phyloP scores from a whole-genome alignment of 1,139 yeast genomes.

The Blastobotrys buckinghamii region DNA sequence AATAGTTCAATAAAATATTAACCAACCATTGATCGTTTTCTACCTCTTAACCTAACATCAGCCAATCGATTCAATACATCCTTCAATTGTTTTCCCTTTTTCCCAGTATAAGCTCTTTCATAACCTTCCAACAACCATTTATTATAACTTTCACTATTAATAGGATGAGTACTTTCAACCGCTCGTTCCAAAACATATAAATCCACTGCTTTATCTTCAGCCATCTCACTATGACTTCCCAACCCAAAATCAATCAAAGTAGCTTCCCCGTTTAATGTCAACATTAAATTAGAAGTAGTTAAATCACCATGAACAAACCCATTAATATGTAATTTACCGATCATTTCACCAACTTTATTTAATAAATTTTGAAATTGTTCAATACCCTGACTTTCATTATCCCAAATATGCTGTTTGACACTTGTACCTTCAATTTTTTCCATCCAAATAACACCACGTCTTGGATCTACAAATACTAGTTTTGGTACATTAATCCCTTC shows the following conservation, averaged over 20 bases:
- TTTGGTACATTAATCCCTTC: constrained; percentile 56
- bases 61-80: constrained; percentile 64
- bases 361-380: constrained; percentile 25
- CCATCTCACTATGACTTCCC: constrained; percentile 64
- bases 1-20: constrained; percentile 31
- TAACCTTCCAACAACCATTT: constrained; percentile 75
- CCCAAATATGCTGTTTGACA: constrained; percentile 37
- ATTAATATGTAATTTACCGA: constrained; percentile 66
- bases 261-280: constrained; percentile 42
- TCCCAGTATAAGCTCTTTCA: constrained; percentile 27
- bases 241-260: constrained; percentile 88
- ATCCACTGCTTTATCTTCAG: constrained; percentile 96
- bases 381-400: constrained; percentile 23
- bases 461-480: constrained; percentile 65
- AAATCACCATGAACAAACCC: constrained; percentile 93
- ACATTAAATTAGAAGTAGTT: constrained; percentile 80
- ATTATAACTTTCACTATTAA: constrained; percentile 56
- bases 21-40: constrained; percentile 94
- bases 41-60: constrained; percentile 84
- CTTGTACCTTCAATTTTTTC: constrained; percentile 51
- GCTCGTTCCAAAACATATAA: constrained; percentile 92
- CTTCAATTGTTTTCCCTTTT: constrained; percentile 27
- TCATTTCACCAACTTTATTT: constrained; percentile 54
- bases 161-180: constrained; percentile 82
- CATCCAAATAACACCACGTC: constrained; percentile 85